A percentile compares a stretch with the other conserved stretches of the same genome.
These are phyloP conservation scores for Hericium coralloides DNA, from an alignment of 768 basidiomycete species.

Conservation along the genomic window DNA sequence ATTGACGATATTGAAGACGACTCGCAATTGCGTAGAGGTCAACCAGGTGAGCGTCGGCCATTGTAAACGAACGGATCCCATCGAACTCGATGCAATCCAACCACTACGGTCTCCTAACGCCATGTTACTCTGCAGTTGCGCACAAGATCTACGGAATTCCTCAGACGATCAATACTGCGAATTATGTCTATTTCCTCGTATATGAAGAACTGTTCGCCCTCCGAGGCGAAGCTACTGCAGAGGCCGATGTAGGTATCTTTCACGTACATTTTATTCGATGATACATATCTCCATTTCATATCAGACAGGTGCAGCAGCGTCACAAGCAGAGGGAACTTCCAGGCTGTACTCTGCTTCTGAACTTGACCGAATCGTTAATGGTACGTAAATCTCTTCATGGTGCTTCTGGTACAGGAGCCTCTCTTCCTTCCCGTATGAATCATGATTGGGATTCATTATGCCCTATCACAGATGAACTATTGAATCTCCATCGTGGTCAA, in stretches of 20 bases:
- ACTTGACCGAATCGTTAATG: slow-evolving; percentile 67
- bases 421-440: neutral
- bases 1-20: slow-evolving; percentile 94
- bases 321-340: neutral
- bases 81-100: neutral
- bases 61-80: neutral
- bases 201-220: slow-evolving; percentile 75
- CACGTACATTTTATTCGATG: neutral
- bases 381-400: slow-evolving; percentile 25
- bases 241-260: neutral
- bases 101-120: neutral
- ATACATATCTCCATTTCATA: too few species aligned
- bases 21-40: slow-evolving; percentile 76
- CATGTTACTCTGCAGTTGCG: slow-evolving; percentile 43
- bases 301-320: neutral
- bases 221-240: slow-evolving; percentile 18
- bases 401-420: neutral
- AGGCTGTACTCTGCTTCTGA: slow-evolving; percentile 29
- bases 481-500: slow-evolving; percentile 79
- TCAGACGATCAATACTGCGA: slow-evolving; percentile 95
- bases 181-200: slow-evolving; percentile 94
- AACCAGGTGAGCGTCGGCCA: slow-evolving; percentile 46
- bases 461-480: slow-evolving; percentile 15
- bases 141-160: slow-evolving; percentile 97
- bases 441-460: neutral